Evolutionary conservation across 163 green algal species (phyloP).

Genomic region (Scenedesmus sp.): DNA sequence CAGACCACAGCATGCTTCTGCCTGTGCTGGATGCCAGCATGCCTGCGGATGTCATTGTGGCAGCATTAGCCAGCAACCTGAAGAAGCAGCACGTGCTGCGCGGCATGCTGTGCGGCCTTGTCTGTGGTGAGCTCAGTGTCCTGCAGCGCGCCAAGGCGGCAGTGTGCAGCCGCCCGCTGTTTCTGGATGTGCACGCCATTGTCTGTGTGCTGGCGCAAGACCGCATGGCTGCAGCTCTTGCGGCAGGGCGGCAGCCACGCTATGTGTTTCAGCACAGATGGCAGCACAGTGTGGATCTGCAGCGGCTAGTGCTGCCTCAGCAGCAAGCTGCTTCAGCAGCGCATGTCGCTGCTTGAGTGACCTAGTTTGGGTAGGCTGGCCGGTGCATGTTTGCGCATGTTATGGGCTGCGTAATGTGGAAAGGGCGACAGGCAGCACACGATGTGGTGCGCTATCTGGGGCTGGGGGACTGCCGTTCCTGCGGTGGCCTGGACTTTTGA

Average conservation of each 20-base stretch:
- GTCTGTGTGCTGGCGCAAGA: neutral
- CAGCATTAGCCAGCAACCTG: neutral
- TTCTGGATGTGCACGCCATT: neutral
- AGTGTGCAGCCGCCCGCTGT: neutral
- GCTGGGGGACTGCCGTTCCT: too few species aligned
- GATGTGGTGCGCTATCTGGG: too few species aligned
- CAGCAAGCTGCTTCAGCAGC: neutral
- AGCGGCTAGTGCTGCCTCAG: neutral
- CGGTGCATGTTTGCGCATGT: neutral
- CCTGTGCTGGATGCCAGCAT: neutral
- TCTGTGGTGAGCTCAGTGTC: neutral
- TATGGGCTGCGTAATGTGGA: too few species aligned
- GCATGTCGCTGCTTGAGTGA: neutral
- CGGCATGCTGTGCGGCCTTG: neutral
- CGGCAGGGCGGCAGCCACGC: neutral
- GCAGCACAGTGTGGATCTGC: neutral
- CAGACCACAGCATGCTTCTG: neutral
- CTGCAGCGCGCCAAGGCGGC: conserved; percentile 10
- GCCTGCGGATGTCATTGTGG: neutral
- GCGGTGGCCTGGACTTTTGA: too few species aligned
- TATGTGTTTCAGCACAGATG: neutral
- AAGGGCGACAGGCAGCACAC: too few species aligned
- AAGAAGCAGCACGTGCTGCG: conserved; percentile 20
- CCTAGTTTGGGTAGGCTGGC: neutral
- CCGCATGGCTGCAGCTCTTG: neutral